Evolutionary conservation across 2,329 filamentous ascomycete genomes (phyloP), one percentile per base, ranked within the genome.

Genomic region (Pseudogymnoascus sp.): DNA sequence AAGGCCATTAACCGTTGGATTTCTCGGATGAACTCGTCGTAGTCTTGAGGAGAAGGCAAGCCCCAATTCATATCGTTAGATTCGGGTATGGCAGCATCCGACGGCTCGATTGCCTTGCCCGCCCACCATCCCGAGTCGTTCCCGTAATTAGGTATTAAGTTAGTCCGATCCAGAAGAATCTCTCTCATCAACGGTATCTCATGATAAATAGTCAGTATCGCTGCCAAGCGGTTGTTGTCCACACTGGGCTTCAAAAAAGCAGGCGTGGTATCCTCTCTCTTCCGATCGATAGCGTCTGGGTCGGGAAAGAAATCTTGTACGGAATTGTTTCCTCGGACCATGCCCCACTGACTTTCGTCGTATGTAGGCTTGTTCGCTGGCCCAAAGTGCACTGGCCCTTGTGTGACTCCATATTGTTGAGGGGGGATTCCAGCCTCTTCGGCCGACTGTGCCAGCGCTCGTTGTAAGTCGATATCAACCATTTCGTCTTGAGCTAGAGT

Each of bases 1-100:
- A 88, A 87, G 8, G 84, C 84, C 75, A 88, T 80, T 4, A 88
- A 71, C 12, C 85, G 81, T 66, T 87, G 84, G 1, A 86, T 66
- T 69, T 87, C 85, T 25, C 84, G 77, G 60, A 75, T 72, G 63
- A 83, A 76, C 15, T 76, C 71, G 10, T 77, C 71, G 58, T 71
- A 72, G 33, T 67, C 61, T 35, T 71, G 44, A 33, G 48, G 21
- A 39, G 58, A 35, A 31, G 58, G 35, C 13, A 39, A 15, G 13
- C 33, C 60, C 21, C 65, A 39, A 17, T 55, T 36, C 36, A 27
- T 63, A 42, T 64, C 41, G 36, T 62, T 42, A 58, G 61, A 55
- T 10, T 64, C 66, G 4, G 68, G 63, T 13, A 41, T 21, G 33
- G 61, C 60, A 29, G 61, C 38, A 15, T 62, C 48, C 17, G 60